Evolutionary conservation across 768 basidiomycete species (phyloP), one percentile per base, ranked within the genome.

Genomic region (Cystofilobasidium ferigula): DNA sequence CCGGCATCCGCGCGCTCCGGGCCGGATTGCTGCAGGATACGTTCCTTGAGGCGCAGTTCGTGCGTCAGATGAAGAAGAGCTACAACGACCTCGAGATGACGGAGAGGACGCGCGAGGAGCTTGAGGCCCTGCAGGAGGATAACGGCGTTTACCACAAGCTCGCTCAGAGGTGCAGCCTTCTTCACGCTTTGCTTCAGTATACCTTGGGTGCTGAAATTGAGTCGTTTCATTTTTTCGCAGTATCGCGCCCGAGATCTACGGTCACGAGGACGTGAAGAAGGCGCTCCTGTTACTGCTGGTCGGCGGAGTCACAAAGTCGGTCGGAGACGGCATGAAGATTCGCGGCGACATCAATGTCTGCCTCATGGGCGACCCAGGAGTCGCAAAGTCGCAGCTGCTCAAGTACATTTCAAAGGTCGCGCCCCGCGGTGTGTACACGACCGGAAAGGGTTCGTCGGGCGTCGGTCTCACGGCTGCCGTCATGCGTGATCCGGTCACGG

Each of bases 331-430:
- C 18, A 91, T 99, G 90, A 97, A 89, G 77, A 98, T 99, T 74
- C 84, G 95, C 73, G 95, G 95, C 34, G 95, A 98, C 76, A 80
- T 99, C 78, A 99, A 99, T 72, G 80, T 99, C 22, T 99, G 95
- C 77, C 77, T 99, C 48, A 99, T 99, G 95, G 95, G 95, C 71
- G 95, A 99, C 76, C 95, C 95, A 61, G 95, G 95, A 84, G 94
- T 98, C 60, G 92, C 93, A 63, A 99, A 99, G 76, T 95, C 92
- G 18, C 95, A 99, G 73, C 75, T 95, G 34, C 81, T 95, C 64
- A 99, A 99, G 78, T 98, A 97, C 71, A 99, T 99, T 71, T 90
- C 94, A 26, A 99, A 99, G 76, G 87, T 99, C 70, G 95, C 95
- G 2, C 95, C 95, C 30, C 83, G 95, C 71, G 95, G 95, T 26